Conservation (phyloP, 2,329 filamentous ascomycete species). For the Monosporascus sp. region DNA sequence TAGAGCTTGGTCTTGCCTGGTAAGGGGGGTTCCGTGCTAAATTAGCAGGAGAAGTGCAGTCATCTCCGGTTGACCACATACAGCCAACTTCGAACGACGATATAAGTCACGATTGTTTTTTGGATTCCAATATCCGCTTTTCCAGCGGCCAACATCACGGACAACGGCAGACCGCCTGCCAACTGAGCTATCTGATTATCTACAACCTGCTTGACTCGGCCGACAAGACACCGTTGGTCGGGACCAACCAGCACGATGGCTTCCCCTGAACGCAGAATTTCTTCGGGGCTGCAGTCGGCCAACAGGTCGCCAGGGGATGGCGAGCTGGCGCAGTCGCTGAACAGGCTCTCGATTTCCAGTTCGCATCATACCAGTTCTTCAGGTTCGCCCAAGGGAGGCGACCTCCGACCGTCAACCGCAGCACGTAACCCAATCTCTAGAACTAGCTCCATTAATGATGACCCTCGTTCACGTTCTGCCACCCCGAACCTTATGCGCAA, state of each 20-base stretch:
- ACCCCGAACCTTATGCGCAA: conserved; percentile 51
- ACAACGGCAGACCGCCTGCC: no score
- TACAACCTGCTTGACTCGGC: not conserved
- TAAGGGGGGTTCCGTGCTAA: no score
- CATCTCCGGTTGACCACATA: no score
- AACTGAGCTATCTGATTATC: not conserved
- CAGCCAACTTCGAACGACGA: no score
- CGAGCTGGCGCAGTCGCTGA: conserved; percentile 22
- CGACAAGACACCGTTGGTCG: no score
- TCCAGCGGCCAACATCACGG: no score
- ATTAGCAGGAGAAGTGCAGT: no score
- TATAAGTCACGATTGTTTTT: no score
- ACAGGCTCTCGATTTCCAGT: conserved; percentile 32
- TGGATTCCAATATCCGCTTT: no score
- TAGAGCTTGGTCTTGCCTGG: no score
- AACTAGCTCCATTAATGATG: conserved; percentile 21
- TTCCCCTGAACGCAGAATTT: conserved; percentile 14
- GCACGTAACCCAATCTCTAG: conserved; percentile 38
- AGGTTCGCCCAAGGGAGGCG: conserved; percentile 23
- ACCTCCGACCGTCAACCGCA: conserved; percentile 29
- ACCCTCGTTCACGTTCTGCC: conserved; percentile 37
- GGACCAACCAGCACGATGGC: conserved; percentile 11
- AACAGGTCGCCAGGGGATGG: conserved; percentile 11
- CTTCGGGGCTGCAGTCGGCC: conserved; percentile 9
- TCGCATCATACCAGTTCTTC: conserved; percentile 23